Conservation (phyloP, 768 basidiomycete genomes). For the Rhizopogon vesiculosus region DNA sequence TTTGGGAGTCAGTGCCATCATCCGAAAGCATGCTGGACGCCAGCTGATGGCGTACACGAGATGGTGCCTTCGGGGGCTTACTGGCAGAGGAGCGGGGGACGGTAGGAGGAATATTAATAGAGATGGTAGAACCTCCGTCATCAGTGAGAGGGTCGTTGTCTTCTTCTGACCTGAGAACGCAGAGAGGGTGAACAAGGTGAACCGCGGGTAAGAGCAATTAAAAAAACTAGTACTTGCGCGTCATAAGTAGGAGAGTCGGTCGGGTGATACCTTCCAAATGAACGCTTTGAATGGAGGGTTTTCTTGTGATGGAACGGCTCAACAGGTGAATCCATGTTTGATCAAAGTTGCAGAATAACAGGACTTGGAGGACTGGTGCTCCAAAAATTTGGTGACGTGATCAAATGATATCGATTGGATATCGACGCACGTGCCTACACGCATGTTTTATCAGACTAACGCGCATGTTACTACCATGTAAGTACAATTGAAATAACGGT, state of each 20-base stretch:
- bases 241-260: slow-evolving; percentile 76
- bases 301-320: slow-evolving; percentile 29
- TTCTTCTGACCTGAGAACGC: slow-evolving; percentile 63
- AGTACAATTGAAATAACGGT: no score
- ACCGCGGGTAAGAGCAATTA: slow-evolving; percentile 3
- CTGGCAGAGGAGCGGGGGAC: slow-evolving; percentile 13
- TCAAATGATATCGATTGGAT: no score
- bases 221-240: slow-evolving; percentile 40
- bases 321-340: slow-evolving; percentile 15
- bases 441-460: no score
- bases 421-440: no score
- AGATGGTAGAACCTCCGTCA: slow-evolving; percentile 55
- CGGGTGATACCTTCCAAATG: slow-evolving; percentile 61
- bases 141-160: slow-evolving; percentile 86
- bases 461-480: no score
- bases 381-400: no score
- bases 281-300: slow-evolving; percentile 45
- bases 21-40: slow-evolving; percentile 56
- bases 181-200: slow-evolving; percentile 9
- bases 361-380: no score
- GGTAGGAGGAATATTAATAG: slow-evolving; percentile 29
- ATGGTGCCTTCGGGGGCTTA: slow-evolving; percentile 23
- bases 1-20: slow-evolving; percentile 78
- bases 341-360: no score
- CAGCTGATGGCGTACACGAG: slow-evolving; percentile 45